Conservation (phyloP, 225 moss, liverwort and hornwort genomes). For the Sphagnum contortum region DNA sequence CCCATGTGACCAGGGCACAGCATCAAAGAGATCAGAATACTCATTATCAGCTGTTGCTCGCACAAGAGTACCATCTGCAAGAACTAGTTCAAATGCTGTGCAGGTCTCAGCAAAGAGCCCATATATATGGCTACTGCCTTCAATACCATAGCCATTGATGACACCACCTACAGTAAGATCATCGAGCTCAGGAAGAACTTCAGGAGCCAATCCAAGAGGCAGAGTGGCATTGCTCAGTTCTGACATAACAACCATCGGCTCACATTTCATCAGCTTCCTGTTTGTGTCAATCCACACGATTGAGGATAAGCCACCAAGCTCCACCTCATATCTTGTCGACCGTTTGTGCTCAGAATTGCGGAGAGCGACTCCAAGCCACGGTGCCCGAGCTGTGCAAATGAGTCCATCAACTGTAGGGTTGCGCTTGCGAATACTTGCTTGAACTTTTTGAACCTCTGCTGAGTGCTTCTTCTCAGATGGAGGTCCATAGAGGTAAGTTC, state of each 20-base stretch:
- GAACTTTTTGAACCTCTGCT: constrained; percentile 28
- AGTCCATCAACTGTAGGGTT: constrained; percentile 25
- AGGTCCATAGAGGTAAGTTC: constrained; percentile 10
- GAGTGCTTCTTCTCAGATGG: constrained; percentile 23
- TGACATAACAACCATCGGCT: constrained; percentile 59
- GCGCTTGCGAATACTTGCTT: constrained; percentile 20
- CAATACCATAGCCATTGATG: constrained; percentile 59
- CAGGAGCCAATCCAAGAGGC: constrained; percentile 44
- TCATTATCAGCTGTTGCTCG: constrained; percentile 44
- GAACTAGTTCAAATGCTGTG: constrained; percentile 51
- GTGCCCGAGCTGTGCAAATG: constrained; percentile 50
- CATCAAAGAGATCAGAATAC: constrained; percentile 38
- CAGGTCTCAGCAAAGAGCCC: constrained; percentile 61
- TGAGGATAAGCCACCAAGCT: constrained; percentile 33
- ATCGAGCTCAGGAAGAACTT: constrained; percentile 60
- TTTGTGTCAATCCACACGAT: constrained; percentile 47
- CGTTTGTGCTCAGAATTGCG: constrained; percentile 60
- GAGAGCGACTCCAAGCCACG: constrained; percentile 48
- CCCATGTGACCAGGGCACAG: constrained; percentile 60
- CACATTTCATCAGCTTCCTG: constrained; percentile 30
- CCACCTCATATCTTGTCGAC: constrained; percentile 34
- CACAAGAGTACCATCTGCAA: constrained; percentile 37
- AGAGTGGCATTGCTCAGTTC: constrained; percentile 48
- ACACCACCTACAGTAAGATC: constrained; percentile 59
- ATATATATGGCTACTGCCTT: constrained; percentile 58